A percentile compares a stretch with the other conserved stretches of the same genome.
Evolutionary conservation across 257 asterid species (phyloP).

Genomic region (Fraxinus cuspidata): DNA sequence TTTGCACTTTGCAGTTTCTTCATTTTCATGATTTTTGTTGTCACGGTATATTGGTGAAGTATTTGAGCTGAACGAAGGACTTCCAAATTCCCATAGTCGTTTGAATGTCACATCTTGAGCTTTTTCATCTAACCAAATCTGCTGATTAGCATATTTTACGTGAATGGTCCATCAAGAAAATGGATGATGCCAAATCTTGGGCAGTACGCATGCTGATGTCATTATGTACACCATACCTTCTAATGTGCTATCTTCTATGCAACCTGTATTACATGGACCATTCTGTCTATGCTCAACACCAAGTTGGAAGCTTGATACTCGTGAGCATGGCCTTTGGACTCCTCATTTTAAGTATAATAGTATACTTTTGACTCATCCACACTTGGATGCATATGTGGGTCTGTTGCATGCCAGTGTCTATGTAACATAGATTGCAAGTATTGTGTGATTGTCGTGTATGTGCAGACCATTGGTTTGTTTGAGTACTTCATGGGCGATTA

Average conservation of each 20-base stretch:
- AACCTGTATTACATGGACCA: background rate
- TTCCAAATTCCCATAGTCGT: background rate
- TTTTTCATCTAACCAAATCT: background rate
- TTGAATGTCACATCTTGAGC: background rate
- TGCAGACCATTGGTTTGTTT: background rate
- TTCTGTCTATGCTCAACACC: background rate
- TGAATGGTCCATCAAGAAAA: background rate
- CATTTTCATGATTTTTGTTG: background rate
- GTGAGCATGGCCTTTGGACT: background rate
- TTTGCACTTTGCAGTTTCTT: background rate
- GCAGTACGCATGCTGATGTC: background rate
- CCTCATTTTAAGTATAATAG: background rate
- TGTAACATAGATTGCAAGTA: background rate
- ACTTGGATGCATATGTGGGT: background rate
- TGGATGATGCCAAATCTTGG: background rate
- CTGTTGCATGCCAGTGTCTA: background rate
- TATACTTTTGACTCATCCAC: background rate
- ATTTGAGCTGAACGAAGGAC: conserved; percentile 8
- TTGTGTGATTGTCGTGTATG: background rate
- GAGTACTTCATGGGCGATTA: background rate
- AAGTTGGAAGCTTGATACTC: background rate
- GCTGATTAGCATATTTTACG: background rate
- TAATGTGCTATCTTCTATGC: background rate
- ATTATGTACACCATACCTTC: background rate
- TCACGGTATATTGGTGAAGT: background rate